Percentiles rank a stretch among this genome's conserved stretches.
Conservation (phyloP, 768 basidiomycete genomes). For the Calocera viscosa region DNA sequence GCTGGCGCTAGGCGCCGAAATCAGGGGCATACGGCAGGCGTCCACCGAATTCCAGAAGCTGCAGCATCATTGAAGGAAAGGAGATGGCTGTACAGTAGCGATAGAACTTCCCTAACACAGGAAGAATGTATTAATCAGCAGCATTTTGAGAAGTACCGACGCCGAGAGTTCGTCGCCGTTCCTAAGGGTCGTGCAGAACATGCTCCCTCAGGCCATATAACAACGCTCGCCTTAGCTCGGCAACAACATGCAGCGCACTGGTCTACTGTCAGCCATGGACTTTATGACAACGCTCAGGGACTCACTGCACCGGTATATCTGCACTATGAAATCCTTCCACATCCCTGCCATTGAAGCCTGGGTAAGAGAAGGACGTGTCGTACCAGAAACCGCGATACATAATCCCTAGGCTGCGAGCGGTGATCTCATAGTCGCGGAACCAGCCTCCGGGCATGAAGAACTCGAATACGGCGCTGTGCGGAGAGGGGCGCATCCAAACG, state of each 20-base stretch:
- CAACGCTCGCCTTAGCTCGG: not conserved
- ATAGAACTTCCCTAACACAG: too few relatives aligned
- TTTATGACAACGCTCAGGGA: not conserved
- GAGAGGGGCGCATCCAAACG: slow-evolving; percentile 1
- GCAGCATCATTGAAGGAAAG: not conserved
- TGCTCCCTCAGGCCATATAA: not conserved
- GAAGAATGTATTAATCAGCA: too few relatives aligned
- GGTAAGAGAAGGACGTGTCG: slow-evolving; percentile 2
- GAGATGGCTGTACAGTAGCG: too few relatives aligned
- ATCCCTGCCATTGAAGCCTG: not conserved
- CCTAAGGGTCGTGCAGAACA: not conserved
- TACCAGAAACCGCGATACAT: slow-evolving; percentile 7
- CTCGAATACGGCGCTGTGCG: not conserved
- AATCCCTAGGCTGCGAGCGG: not conserved
- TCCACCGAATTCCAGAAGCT: not conserved
- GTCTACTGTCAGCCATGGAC: not conserved
- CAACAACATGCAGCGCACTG: not conserved
- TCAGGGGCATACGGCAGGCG: slow-evolving; percentile 31
- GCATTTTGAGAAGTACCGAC: too few relatives aligned
- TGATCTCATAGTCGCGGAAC: slow-evolving; percentile 7
- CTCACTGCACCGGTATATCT: not conserved
- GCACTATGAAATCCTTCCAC: not conserved
- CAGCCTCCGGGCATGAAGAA: slow-evolving; percentile 6
- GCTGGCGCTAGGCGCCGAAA: slow-evolving; percentile 55
- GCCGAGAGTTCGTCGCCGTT: too few relatives aligned